Conservation (phyloP, 305 asterid genomes). For the Solanum chacoense region DNA sequence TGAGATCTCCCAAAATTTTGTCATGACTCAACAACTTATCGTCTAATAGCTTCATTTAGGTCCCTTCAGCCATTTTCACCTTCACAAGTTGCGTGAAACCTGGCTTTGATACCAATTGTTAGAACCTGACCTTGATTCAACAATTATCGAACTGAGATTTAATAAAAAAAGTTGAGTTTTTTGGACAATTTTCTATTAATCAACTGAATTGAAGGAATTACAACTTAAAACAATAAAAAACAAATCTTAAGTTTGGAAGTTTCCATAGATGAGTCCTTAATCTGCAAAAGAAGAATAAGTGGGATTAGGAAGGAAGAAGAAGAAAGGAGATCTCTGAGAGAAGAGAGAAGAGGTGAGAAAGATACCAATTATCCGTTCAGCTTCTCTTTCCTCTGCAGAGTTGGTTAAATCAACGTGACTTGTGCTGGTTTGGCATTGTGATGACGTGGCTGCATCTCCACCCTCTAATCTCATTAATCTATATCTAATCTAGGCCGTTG, state of each 20-base stretch:
- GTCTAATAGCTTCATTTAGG: background rate
- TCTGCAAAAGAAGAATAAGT: background rate
- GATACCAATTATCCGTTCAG: background rate
- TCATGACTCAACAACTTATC: background rate
- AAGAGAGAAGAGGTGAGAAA: background rate
- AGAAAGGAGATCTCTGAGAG: background rate
- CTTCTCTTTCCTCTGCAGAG: background rate
- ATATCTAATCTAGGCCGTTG: background rate
- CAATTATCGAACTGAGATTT: background rate
- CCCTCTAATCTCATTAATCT: background rate
- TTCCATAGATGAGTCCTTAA: background rate
- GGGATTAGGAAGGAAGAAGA: background rate
- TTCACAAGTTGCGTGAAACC: background rate
- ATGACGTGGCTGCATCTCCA: background rate
- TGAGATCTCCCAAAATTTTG: background rate
- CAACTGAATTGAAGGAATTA: background rate
- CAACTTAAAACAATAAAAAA: background rate
- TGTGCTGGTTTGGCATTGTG: background rate
- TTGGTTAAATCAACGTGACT: background rate
- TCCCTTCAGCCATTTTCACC: background rate
- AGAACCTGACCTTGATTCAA: background rate
- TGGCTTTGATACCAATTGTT: background rate
- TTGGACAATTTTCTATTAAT: background rate
- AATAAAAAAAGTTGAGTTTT: background rate
- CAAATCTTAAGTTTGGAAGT: background rate